A percentile compares a stretch with the other conserved stretches of the same genome.
phyloP scores from a whole-genome alignment of 345 rosid species.

The Lepidium aucheri region DNA sequence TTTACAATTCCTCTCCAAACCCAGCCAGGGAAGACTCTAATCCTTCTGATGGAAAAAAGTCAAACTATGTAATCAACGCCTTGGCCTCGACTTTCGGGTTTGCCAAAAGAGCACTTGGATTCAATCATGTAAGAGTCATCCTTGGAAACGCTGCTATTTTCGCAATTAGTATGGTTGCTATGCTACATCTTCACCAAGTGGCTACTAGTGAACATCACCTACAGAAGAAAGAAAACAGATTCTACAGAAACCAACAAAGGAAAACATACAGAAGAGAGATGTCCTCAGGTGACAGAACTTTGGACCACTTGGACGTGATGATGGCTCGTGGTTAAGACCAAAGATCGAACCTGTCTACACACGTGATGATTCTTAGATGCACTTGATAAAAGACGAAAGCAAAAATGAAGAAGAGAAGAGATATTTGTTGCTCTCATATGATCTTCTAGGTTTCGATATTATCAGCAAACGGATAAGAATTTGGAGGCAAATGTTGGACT shows the following conservation, averaged over 20 bases:
- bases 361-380: conserved; percentile 5
- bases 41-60: conserved; percentile 19
- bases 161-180: conserved; percentile 64
- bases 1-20: conserved; percentile 31
- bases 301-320: conserved; percentile 62
- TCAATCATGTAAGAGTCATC: conserved; percentile 54
- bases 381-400: not conserved
- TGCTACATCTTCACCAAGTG: conserved; percentile 61
- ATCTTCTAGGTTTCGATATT: not conserved
- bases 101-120: conserved; percentile 48
- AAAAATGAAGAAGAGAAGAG: conserved; percentile 6
- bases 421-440: conserved; percentile 2
- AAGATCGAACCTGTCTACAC: conserved; percentile 4
- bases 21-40: conserved; percentile 29
- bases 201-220: conserved; percentile 31
- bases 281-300: conserved; percentile 28
- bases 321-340: conserved; percentile 61
- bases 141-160: conserved; percentile 77
- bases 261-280: conserved; percentile 31
- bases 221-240: conserved; percentile 31
- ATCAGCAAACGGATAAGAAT: not conserved
- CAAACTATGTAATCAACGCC: conserved; percentile 35
- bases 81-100: conserved; percentile 51
- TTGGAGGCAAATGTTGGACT: conserved; percentile 22
- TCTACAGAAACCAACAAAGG: conserved; percentile 23